Conservation (phyloP, 129 eudicot species). For the Apium graveolens region DNA sequence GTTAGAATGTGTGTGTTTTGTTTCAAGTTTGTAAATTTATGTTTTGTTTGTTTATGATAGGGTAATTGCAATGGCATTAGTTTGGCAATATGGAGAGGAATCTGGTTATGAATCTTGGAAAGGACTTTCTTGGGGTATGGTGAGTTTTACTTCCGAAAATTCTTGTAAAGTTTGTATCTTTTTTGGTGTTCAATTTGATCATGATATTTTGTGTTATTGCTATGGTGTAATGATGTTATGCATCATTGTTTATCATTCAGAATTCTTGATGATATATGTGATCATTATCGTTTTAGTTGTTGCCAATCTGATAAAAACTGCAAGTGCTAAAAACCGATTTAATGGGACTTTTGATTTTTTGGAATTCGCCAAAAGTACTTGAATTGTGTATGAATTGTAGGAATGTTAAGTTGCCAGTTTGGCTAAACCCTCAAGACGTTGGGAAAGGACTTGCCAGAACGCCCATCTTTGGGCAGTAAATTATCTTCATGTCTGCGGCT, state of each 20-base stretch:
- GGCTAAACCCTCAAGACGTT: no score
- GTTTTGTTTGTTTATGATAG: conserved; percentile 26
- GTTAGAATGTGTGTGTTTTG: neutral
- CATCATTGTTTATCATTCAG: neutral
- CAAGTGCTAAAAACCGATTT: neutral
- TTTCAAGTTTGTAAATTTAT: neutral
- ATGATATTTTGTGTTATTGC: neutral
- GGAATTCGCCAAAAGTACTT: neutral
- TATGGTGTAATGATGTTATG: neutral
- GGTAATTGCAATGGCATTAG: conserved; percentile 87
- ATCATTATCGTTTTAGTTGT: no score
- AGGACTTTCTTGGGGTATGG: conserved; percentile 99
- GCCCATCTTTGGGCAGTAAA: no score
- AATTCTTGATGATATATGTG: neutral
- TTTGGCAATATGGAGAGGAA: conserved; percentile 87
- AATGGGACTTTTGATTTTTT: neutral
- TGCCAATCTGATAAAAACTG: neutral
- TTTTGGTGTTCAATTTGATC: neutral
- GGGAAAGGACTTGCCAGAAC: no score
- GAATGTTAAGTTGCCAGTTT: no score
- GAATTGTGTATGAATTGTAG: neutral
- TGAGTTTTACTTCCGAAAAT: conserved; percentile 26
- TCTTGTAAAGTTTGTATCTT: neutral
- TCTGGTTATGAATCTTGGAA: conserved; percentile 88
- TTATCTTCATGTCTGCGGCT: no score